Conservation (phyloP, 805 yeast genomes). For the Wickerhamiella qilinensis region DNA sequence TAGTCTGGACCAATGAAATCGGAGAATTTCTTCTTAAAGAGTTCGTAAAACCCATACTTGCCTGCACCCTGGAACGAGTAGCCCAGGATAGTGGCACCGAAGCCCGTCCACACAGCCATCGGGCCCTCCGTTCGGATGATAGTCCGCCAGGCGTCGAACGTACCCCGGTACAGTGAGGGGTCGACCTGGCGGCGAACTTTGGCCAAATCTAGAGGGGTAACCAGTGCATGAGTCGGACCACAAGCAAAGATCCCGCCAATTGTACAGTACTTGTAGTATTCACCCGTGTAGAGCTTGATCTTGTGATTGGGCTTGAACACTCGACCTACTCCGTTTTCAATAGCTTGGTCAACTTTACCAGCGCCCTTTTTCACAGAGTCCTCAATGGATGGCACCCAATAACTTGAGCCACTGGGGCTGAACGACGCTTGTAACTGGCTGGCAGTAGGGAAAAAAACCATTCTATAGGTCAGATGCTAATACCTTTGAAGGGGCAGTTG, state of each 20-base stretch:
- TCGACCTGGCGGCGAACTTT: conserved; percentile 88
- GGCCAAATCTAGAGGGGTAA: conserved; percentile 85
- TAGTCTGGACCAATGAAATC: conserved; percentile 45
- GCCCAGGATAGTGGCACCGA: conserved; percentile 86
- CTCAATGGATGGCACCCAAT: conserved; percentile 22
- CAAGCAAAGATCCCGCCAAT: conserved; percentile 71
- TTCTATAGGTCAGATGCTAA: no score
- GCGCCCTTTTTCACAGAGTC: conserved; percentile 17
- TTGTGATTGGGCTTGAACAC: conserved; percentile 20
- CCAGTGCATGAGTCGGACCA: conserved; percentile 94
- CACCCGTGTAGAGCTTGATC: conserved; percentile 40
- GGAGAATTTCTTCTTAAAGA: conserved; percentile 66
- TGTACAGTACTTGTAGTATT: conserved; percentile 60
- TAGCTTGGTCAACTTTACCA: conserved; percentile 15
- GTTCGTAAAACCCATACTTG: conserved; percentile 89
- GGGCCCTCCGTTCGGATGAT: conserved; percentile 62
- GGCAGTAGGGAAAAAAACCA: conserved; percentile 26
- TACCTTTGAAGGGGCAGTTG: no score
- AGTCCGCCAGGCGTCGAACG: conserved; percentile 63
- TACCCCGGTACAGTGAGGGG: conserved; percentile 53
- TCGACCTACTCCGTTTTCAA: conserved; percentile 22
- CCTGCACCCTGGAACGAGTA: conserved; percentile 96
- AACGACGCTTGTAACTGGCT: conserved; percentile 23
- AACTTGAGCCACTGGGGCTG: conserved; percentile 24
- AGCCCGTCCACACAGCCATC: conserved; percentile 66